phyloP scores from a whole-genome alignment of 2,329 filamentous ascomycete genomes.

The Aspergillus fischeri region DNA sequence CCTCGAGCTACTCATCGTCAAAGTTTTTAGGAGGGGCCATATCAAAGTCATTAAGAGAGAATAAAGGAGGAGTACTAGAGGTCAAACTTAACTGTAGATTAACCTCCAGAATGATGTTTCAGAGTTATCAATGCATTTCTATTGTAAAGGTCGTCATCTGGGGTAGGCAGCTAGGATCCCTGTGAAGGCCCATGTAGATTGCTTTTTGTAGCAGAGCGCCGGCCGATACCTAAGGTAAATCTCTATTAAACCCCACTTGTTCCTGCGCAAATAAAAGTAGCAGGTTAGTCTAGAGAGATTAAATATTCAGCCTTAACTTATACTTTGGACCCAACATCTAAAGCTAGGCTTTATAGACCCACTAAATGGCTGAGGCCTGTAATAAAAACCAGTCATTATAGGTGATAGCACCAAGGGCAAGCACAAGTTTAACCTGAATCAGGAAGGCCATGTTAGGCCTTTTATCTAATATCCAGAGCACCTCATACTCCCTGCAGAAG shows the following conservation, averaged over 20 bases:
- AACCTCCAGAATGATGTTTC: constrained; percentile 35
- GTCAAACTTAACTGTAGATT: constrained; percentile 34
- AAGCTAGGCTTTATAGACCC: constrained; percentile 56
- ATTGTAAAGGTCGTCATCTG: constrained; percentile 13
- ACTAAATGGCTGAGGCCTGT: constrained; percentile 47
- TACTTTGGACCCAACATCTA: constrained; percentile 53
- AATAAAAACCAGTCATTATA: constrained; percentile 52
- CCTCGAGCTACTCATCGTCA: constrained; percentile 37
- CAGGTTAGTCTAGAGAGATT: constrained; percentile 47
- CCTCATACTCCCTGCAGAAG: constrained; percentile 53
- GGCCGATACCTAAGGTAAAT: constrained; percentile 35
- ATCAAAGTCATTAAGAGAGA: constrained; percentile 34
- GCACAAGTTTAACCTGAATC: constrained; percentile 54
- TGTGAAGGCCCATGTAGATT: constrained; percentile 39
- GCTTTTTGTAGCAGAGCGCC: constrained; percentile 37
- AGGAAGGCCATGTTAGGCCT: constrained; percentile 44
- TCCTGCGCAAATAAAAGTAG: constrained; percentile 38
- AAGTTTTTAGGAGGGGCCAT: constrained; percentile 37
- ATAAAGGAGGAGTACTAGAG: constrained; percentile 32
- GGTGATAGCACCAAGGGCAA: constrained; percentile 53
- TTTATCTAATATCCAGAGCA: constrained; percentile 41
- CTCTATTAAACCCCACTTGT: constrained; percentile 29
- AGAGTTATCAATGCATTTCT: constrained; percentile 28
- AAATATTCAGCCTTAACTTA: constrained; percentile 50
- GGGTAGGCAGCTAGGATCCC: constrained; percentile 34